These are phyloP conservation scores for Diutina sp. DNA, from an alignment of 1,139 yeast species.

Conservation along the genomic window DNA sequence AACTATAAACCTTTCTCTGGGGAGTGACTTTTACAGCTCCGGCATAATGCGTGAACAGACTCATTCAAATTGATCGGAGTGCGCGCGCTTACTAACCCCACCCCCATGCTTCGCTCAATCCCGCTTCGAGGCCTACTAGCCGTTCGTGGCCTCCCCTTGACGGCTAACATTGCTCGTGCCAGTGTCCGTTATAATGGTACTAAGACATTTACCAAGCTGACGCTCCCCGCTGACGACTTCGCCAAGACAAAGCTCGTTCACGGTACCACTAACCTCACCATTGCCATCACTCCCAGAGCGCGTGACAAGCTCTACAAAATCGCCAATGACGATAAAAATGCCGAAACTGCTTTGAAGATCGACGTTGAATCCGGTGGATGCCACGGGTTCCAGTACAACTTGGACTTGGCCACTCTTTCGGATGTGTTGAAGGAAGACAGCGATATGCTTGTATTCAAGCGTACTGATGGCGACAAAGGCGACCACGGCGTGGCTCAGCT, in stretches of 20 bases:
- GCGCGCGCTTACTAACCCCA: background rate
- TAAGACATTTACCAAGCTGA: background rate
- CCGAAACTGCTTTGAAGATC: constrained; percentile 40
- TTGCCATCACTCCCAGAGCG: constrained; percentile 31
- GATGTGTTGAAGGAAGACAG: constrained; percentile 21
- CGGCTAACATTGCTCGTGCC: background rate
- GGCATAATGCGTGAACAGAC: background rate
- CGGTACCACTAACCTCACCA: constrained; percentile 15
- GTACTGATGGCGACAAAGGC: constrained; percentile 26
- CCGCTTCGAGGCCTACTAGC: background rate
- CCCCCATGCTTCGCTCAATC: background rate
- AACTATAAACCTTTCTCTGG: too few relatives aligned
- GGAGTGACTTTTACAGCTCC: background rate
- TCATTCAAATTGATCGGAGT: background rate
- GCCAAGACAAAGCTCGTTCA: background rate
- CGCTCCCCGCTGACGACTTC: background rate
- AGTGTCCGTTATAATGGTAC: background rate
- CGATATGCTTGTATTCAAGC: constrained; percentile 43
- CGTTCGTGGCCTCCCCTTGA: background rate
- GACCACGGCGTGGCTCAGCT: constrained; percentile 36
- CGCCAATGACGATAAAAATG: constrained; percentile 42
- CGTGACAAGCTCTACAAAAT: constrained; percentile 41
- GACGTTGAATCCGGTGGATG: background rate
- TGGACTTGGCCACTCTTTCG: constrained; percentile 43
- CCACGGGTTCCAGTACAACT: constrained; percentile 74